These are phyloP conservation scores for Cercospora citrullina DNA, from an alignment of 2,329 filamentous ascomycete genomes.

Conservation along the genomic window DNA sequence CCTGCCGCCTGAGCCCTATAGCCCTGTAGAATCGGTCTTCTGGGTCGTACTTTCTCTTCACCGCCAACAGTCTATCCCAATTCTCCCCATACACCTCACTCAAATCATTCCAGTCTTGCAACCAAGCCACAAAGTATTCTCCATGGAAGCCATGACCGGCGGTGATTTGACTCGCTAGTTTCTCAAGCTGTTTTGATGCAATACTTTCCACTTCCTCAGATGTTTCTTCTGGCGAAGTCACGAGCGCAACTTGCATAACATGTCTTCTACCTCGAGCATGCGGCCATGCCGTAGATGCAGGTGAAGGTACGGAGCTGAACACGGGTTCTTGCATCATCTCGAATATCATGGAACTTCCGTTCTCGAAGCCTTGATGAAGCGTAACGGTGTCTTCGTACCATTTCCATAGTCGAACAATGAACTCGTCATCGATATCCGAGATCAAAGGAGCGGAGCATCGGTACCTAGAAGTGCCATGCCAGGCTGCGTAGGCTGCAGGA, in stretches of 20 bases:
- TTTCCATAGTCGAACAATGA: slow-evolving; percentile 33
- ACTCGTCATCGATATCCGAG: slow-evolving; percentile 30
- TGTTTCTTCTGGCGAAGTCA: slow-evolving; percentile 23
- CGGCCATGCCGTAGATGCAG: slow-evolving; percentile 32
- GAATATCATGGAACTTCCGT: slow-evolving; percentile 31
- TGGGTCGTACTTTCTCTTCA: slow-evolving; percentile 30
- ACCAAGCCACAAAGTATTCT: slow-evolving; percentile 32
- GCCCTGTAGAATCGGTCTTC: slow-evolving; percentile 29
- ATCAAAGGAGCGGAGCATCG: slow-evolving; percentile 33
- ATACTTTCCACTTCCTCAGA: slow-evolving; percentile 25
- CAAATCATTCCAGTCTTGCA: slow-evolving; percentile 31
- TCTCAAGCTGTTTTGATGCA: slow-evolving; percentile 23
- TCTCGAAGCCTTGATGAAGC: slow-evolving; percentile 23
- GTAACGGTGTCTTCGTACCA: slow-evolving; percentile 33
- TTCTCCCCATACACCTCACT: slow-evolving; percentile 31
- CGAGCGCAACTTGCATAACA: slow-evolving; percentile 32
- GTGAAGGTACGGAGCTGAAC: slow-evolving; percentile 25
- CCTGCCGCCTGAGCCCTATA: slow-evolving; percentile 20
- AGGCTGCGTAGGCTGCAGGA: slow-evolving; percentile 26
- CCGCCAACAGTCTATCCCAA: slow-evolving; percentile 23
- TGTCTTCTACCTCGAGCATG: slow-evolving; percentile 28
- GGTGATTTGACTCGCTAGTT: slow-evolving; percentile 23
- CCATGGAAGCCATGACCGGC: slow-evolving; percentile 24
- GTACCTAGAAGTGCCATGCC: slow-evolving; percentile 30
- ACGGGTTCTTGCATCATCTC: slow-evolving; percentile 35